Conservation (phyloP, 768 basidiomycete species). For the Porpolomopsis calyptriformis region DNA sequence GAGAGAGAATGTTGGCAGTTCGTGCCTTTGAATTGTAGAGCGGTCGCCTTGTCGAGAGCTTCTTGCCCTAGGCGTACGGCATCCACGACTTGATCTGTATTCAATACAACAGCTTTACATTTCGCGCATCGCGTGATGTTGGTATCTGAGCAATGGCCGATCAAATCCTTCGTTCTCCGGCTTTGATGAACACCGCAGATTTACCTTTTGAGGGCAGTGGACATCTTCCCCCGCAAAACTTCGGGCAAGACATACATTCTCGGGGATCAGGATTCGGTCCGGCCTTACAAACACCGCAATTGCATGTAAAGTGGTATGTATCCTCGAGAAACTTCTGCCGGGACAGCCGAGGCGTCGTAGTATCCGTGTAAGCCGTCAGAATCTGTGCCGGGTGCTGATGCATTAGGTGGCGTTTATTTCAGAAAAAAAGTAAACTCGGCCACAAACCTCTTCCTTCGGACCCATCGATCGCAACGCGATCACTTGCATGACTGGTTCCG, state of each 20-base stretch:
- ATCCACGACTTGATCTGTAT: conserved; percentile 48
- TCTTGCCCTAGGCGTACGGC: conserved; percentile 61
- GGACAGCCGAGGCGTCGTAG: conserved; percentile 49
- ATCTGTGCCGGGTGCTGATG: conserved; percentile 37
- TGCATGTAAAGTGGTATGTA: conserved; percentile 73
- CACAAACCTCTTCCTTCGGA: conserved; percentile 64
- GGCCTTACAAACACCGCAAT: conserved; percentile 46
- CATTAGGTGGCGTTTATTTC: no score
- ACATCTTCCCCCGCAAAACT: conserved; percentile 55
- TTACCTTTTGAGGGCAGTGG: conserved; percentile 51
- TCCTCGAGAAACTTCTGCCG: conserved; percentile 51
- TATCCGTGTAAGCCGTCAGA: conserved; percentile 76
- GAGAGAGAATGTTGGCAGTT: neutral
- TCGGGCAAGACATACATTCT: conserved; percentile 59
- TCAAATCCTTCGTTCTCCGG: no score
- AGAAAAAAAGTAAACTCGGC: no score
- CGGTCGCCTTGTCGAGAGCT: conserved; percentile 60
- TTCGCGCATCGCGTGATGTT: conserved; percentile 36
- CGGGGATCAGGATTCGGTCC: conserved; percentile 44
- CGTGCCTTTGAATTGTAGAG: conserved; percentile 49
- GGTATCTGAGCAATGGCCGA: neutral
- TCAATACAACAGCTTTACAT: conserved; percentile 40
- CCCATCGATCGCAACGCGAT: conserved; percentile 57
- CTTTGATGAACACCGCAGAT: no score
- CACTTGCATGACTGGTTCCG: conserved; percentile 62